Evolutionary conservation across 2,329 filamentous ascomycete genomes (phyloP), one percentile per base, ranked within the genome.

Genomic region (Calonectria honghensis): DNA sequence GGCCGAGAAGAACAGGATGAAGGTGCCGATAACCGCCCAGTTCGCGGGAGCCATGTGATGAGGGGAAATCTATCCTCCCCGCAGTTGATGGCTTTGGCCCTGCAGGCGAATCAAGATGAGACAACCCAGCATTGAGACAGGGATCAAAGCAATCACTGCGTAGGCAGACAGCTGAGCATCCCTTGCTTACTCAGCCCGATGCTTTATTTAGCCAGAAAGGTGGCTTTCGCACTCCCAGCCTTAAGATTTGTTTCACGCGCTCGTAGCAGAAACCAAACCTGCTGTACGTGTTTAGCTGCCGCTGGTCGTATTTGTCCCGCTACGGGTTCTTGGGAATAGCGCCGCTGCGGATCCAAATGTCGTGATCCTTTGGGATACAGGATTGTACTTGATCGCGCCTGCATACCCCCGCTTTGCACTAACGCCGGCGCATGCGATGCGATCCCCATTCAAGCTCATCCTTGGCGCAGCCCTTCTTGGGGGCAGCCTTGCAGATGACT

Each of bases 161-260:
- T 5, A 24, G 32, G 18, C 20, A 9, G 35, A 41, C 11, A 29
- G 32, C n/a, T 61, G 35, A 20, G 13, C n/a, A 61, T 27, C 57
- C 37, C 35, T 7, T 11, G 57, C 57, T 61, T 24, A 61, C 57
- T 61, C 57, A 61, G 32, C 57, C 3, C 24, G 13, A 29, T 41
- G 35, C 35, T 61, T 61, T 61, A 61, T 61, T 61, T 61, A 61
- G 32, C 32, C 57, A 41, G 32, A 61, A 24, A n/a, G 24, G 20
- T 37, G n/a, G 11, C 54, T 27, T 29, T 20, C 13, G 18, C 16
- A 18, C 20, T 41, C 57, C 35, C 35, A 29, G 35, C 14, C 57
- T 6, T 61, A 10, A 20, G 57, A 41, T 41, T 41, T 61, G 57
- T 61, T 61, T 18, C 35, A 61, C 11, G 24, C 7, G 16, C 14